Base-by-base conservation (phyloP, 177 flowering plant species). In the Vitis hybrid region DNA sequence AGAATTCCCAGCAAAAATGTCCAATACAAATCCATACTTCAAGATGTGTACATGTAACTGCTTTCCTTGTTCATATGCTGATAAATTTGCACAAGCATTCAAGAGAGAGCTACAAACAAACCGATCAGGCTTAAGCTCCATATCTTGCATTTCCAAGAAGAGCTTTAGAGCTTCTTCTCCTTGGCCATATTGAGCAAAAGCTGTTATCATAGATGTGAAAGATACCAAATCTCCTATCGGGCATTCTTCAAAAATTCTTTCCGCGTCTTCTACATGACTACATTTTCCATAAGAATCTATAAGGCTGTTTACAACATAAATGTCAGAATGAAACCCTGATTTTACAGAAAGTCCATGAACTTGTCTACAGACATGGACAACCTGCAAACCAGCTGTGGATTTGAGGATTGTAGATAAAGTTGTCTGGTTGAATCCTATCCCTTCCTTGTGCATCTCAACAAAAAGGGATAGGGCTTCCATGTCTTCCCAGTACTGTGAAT, bases 11-110 rank as follows among this genome's bases (percentile, higher is more conserved):
- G 91, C 85, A 78, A 83, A 89, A 19, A 64, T 55, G 76, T 90
- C 96, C 2, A 83, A 76, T 66, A 76, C 66, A 72, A 85, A 84
- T 51, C 93, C 96, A 46, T 67, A 75, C 79, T 89, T 89, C 81
- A 89, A 50, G 52, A 85, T 58, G 62, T 89, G 90, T 68, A 79
- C 91, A 75, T 88, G 97, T 32, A 88, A 70, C 74, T 91, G 97
- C 78, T 88, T 89, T 71, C 97, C 97, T 74, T 88, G 94, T 68
- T 88, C 97, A 76, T 80, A 88, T 11, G 97, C 93, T 32, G 97
- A 91, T 71, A 91, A 70, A 75, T 74, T 84, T 50, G 94, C 89
- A 69, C 91, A 91, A 16, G 92, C 88, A 80, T 87, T 87, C 7
- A 89, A 73, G 56, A 91, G 80, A 62, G 91, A 80, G 72, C 94